A percentile compares a stretch with the other conserved stretches of the same genome.
Evolutionary conservation across 2,329 filamentous ascomycete genomes (phyloP).

Genomic region (Diaporthe sp.): DNA sequence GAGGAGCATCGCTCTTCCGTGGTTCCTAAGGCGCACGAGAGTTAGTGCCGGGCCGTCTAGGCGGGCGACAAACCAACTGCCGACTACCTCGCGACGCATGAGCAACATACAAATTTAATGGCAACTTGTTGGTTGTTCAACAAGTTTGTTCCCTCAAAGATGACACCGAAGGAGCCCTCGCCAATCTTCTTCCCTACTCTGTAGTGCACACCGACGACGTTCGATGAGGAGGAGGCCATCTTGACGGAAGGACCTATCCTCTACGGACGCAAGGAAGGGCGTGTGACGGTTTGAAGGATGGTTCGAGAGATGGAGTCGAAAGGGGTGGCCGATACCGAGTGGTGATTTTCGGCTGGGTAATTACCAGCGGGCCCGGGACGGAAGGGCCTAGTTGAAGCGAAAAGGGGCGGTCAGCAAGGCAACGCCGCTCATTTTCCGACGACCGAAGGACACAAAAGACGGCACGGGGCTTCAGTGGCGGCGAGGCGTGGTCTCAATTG

Average conservation of each 20-base stretch:
- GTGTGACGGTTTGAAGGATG: constrained; percentile 28
- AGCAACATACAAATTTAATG: constrained; percentile 92
- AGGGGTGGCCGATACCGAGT: constrained; percentile 31
- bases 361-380: constrained; percentile 37
- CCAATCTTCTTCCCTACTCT: constrained; percentile 99
- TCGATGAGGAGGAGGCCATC: constrained; percentile 92
- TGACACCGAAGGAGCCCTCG: constrained; percentile 98
- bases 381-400: constrained; percentile 38
- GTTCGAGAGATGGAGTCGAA: constrained; percentile 25
- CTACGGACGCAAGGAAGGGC: constrained; percentile 30
- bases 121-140: constrained; percentile 99
- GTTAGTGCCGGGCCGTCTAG: constrained; percentile 36
- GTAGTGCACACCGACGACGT: constrained; percentile 99
- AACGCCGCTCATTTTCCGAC: constrained; percentile 39
- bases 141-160: constrained; percentile 98
- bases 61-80: background rate
- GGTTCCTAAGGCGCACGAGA: constrained; percentile 78
- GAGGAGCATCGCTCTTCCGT: constrained; percentile 97
- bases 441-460: background rate
- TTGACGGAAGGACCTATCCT: constrained; percentile 44
- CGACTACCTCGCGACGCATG: constrained; percentile 8
- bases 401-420: constrained; percentile 41
- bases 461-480: constrained; percentile 11
- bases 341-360: constrained; percentile 38
- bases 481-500: constrained; percentile 19